Evolutionary conservation across 257 asterid species (phyloP).

Genomic region (Eustoma russellianum): DNA sequence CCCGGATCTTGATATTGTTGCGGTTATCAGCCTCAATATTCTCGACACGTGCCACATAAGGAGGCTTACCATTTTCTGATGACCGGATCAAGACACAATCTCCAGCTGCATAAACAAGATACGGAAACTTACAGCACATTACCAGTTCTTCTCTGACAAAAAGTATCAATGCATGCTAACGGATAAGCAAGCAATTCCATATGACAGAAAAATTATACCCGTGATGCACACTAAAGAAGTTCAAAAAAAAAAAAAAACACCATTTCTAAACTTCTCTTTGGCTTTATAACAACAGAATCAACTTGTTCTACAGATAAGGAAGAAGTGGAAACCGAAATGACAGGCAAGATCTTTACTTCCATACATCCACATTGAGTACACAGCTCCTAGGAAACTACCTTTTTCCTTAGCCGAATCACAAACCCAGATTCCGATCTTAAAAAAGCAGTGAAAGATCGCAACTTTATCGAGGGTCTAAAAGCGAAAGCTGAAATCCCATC

Average conservation of each 20-base stretch:
- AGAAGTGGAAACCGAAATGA: neutral
- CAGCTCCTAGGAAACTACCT: neutral
- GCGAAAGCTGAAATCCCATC: neutral
- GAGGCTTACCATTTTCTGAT: slow-evolving; percentile 25
- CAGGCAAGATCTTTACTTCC: neutral
- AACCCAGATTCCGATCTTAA: neutral
- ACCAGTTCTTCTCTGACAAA: neutral
- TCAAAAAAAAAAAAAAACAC: neutral
- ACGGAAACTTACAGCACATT: neutral
- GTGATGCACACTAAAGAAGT: neutral
- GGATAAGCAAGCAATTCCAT: neutral
- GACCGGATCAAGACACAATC: slow-evolving; percentile 58
- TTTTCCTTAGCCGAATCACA: no score
- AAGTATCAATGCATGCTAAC: neutral
- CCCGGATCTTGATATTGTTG: slow-evolving; percentile 29
- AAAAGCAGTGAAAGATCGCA: neutral
- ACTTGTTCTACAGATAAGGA: neutral
- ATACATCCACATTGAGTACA: slow-evolving; percentile 7
- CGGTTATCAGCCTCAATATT: slow-evolving; percentile 43
- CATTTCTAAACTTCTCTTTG: neutral
- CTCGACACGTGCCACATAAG: slow-evolving; percentile 57
- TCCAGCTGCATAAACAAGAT: slow-evolving; percentile 33
- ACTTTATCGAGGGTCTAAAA: neutral
- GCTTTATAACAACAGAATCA: neutral
- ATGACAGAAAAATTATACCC: neutral